Base-by-base conservation (phyloP, 2,329 filamentous ascomycete species). In the Tolypocladium album region DNA sequence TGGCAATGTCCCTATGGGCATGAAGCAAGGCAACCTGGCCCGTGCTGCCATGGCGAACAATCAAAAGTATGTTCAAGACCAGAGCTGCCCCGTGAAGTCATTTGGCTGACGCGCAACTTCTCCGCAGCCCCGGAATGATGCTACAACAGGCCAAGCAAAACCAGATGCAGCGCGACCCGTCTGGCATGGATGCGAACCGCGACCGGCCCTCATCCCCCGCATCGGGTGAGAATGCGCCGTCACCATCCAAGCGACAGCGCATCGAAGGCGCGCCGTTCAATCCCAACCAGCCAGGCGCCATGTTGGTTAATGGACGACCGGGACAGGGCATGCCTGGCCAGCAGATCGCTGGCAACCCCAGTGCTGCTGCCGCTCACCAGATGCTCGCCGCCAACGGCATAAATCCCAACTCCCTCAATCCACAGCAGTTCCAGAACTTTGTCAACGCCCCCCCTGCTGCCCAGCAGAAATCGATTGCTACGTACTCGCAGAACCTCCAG, bases 151-250 rank as follows among this genome's bases (percentile, higher is more conserved):
- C 84, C 72, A 87, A 92, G 75, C 85, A 89, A 68, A 86, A 87
- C 60, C 86, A 89, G 71, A 95, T 96, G 89, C 89, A 93, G 72
- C 83, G 91, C 62, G 91, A 96, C 68, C 89, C 90, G 59, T 93
- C 90, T 20, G 87, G 88, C 63, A 91, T 94, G 83, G 91, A 96
- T 67, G 88, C 88, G 73, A 90, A 88, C 74, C 89, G 88, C 62
- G 86, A 88, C 64, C 85, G 92, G 61, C 88, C 91, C 36, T 86
- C 88, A 61, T 96, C 93, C 40, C 93, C 93, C 9, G 86, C 87
- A 57, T 88, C 88, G 43, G 87, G 86, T 59, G 92, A 97, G 58
- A 94, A 94, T 69, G 92, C 90, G 34, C 91, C 92, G 5, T 97
- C 93, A 39, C 93, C 93, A 2, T 93, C 89, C 64, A 97, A 97